Evolutionary conservation across 192 early-diverging fungal genomes (phyloP).

Genomic region (Coemansia sp.): DNA sequence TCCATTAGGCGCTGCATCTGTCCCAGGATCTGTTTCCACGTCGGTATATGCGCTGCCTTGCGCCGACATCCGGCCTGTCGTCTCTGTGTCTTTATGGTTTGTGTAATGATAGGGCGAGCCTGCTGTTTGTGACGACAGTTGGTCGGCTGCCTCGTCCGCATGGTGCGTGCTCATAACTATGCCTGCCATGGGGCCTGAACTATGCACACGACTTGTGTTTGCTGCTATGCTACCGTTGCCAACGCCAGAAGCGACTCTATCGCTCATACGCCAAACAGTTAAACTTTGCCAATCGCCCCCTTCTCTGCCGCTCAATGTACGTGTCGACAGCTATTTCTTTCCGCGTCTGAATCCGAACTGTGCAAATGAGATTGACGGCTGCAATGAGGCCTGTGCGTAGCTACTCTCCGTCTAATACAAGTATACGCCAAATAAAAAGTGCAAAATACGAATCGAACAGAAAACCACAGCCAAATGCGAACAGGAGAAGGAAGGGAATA

Average conservation of each 20-base stretch:
- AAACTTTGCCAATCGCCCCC: not conserved
- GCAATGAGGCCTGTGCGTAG: not conserved
- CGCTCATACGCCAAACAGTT: not conserved
- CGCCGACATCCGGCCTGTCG: not conserved
- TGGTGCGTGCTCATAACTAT: constrained; percentile 39
- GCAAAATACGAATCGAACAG: too few species aligned
- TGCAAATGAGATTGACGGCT: not conserved
- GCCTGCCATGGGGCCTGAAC: constrained; percentile 30
- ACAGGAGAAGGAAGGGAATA: too few species aligned
- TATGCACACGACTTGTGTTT: not conserved
- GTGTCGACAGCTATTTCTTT: not conserved
- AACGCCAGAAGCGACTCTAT: not conserved
- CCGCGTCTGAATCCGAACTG: not conserved
- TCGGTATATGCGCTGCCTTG: not conserved
- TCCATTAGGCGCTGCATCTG: not conserved
- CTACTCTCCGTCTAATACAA: not conserved
- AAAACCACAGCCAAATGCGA: too few species aligned
- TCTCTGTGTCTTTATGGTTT: not conserved
- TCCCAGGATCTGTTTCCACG: constrained; percentile 9
- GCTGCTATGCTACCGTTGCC: constrained; percentile 6
- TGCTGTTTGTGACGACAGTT: constrained; percentile 24
- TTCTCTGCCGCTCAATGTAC: not conserved
- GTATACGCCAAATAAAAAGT: too few species aligned
- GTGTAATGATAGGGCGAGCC: constrained; percentile 33
- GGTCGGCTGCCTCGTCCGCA: constrained; percentile 27